Base-by-base conservation (phyloP, 2,329 filamentous ascomycete species). In the Alternaria ethzedia region DNA sequence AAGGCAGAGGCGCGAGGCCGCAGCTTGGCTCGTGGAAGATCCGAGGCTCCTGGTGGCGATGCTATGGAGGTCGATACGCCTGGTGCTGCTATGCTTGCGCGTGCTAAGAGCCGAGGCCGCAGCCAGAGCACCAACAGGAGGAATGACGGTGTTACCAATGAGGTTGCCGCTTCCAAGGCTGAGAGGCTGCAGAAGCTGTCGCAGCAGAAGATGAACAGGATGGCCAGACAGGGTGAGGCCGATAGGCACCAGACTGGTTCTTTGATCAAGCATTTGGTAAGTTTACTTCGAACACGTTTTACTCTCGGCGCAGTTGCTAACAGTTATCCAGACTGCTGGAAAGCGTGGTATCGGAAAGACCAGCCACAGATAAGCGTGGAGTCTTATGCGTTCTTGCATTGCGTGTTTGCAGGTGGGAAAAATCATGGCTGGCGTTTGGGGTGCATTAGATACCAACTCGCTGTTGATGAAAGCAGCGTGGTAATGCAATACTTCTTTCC, bases 181-280 rank as follows among this genome's bases (percentile, higher is more conserved):
- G 94, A 97, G 81, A 90, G 91, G 75, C 85, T 96, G 79, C 87
- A 89, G 78, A 98, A 97, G 87, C 83, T 99, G 79, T 87, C 90
- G 75, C 96, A 99, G 90, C 94, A 95, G 87, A 95, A 94, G 88
- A 97, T 96, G 94, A 99, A 99, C 86, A 89, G 95, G 70, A 96
- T 96, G 91, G 96, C 96, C 47, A 90, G 94, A 81, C 93, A 96
- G 86, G 96, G 96, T 86, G 96, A 99, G 85, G 94, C 91, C 66
- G 96, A 99, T 86, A 89, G 96, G 79, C 95, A 98, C 83, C 89
- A 89, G 66, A 90, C 90, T 59, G 91, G 92, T 41, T 87, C 92
- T 57, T 83, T 97, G 82, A 88, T 90, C 67, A 99, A 97, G 85
- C 96, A 98, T 84, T 86, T 99, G 88, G 91, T 97, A 87, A 81